A percentile compares a stretch with the other conserved stretches of the same genome.
phyloP scores from a whole-genome alignment of 768 basidiomycete genomes.

The Kwoniella botswanensis region DNA sequence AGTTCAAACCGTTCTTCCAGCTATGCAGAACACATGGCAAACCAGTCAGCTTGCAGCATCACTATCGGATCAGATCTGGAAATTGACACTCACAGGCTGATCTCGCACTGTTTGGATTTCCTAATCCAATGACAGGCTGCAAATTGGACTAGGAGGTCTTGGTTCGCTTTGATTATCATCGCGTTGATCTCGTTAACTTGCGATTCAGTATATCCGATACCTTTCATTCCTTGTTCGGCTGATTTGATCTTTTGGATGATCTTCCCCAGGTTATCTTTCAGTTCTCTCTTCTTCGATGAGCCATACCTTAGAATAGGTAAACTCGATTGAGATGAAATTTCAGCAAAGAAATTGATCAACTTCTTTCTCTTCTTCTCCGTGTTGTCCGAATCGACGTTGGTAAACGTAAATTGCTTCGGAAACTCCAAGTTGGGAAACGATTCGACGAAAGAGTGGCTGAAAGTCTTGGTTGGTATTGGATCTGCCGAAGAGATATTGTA shows the following conservation, averaged over 20 bases:
- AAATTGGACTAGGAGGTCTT: neutral
- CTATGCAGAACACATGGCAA: too few species aligned
- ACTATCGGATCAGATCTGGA: too few species aligned
- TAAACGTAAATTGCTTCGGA: neutral
- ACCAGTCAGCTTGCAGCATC: too few species aligned
- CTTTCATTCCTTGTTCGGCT: neutral
- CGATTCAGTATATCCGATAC: neutral
- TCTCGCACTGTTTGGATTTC: neutral
- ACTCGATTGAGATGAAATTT: neutral
- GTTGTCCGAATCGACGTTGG: neutral
- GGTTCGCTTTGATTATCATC: neutral
- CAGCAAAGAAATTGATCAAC: neutral
- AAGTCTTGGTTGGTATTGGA: neutral
- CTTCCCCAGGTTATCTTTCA: neutral
- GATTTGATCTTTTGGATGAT: neutral
- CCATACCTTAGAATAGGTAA: neutral
- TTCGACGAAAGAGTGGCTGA: neutral
- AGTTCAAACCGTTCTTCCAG: neutral
- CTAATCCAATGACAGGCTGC: neutral
- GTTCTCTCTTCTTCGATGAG: neutral
- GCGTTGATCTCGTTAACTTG: neutral
- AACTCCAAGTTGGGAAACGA: neutral
- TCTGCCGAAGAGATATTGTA: neutral
- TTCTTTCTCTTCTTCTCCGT: neutral
- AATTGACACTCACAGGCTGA: neutral